phyloP scores from a whole-genome alignment of 306 rosid species.

The Cicer pinnatifidum region DNA sequence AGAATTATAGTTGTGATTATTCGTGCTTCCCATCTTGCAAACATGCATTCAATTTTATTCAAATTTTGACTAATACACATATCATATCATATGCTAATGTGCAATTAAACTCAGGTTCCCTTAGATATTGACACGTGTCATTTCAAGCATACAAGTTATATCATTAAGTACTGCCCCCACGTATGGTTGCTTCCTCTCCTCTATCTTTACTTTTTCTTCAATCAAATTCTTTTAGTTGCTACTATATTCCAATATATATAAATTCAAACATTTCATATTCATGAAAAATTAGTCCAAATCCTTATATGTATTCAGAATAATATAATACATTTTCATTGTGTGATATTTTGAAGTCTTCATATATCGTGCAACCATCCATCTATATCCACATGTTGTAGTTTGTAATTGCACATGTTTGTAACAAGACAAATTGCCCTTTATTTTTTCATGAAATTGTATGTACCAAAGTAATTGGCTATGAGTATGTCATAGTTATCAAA shows the following conservation, averaged over 20 bases:
- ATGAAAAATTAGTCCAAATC: too few relatives aligned
- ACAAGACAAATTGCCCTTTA: slow-evolving; percentile 41
- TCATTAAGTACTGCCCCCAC: not conserved
- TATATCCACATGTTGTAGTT: slow-evolving; percentile 19
- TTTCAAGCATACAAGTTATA: slow-evolving; percentile 15
- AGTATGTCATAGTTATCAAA: slow-evolving; percentile 36
- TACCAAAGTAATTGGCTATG: slow-evolving; percentile 28
- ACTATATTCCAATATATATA: too few relatives aligned
- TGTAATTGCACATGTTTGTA: slow-evolving; percentile 21
- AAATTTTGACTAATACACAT: slow-evolving; percentile 38
- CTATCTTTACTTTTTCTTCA: not conserved
- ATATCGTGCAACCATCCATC: slow-evolving; percentile 8
- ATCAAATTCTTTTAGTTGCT: not conserved
- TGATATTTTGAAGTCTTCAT: slow-evolving; percentile 4
- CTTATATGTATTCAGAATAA: too few relatives aligned
- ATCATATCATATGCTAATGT: slow-evolving; percentile 19
- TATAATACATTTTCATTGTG: not conserved
- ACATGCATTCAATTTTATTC: slow-evolving; percentile 46
- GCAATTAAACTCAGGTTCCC: slow-evolving; percentile 38
- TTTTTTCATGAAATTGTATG: not conserved
- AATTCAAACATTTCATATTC: too few relatives aligned
- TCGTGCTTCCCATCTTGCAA: slow-evolving; percentile 52
- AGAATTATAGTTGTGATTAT: slow-evolving; percentile 18
- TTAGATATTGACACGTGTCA: slow-evolving; percentile 33
- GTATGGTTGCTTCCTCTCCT: slow-evolving; percentile 19